Base-by-base conservation (phyloP, 1,139 yeast genomes). In the Candida albicans region DNA sequence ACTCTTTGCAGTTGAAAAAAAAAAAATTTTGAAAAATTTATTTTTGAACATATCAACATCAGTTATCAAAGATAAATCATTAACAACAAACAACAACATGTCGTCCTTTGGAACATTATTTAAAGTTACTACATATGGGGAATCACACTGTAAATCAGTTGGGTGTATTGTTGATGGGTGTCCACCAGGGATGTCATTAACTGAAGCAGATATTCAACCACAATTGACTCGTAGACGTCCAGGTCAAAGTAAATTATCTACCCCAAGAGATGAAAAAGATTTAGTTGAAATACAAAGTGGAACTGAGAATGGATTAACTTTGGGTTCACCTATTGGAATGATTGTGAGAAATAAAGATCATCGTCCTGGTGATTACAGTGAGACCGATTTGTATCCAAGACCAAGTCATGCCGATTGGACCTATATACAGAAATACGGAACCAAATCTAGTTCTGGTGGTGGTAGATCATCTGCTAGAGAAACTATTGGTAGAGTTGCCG, bases 121-220 rank as follows among this genome's bases (percentile, higher is more conserved):
- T 57, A 68, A 67, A 54, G 98, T 93, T 50, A 90, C 98, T 52
- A 93, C 98, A 26, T 93, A 89, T 73, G 99, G 99, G 52, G 99
- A 93, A 65, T 90, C 97, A 15, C 99, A 93, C 73, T 93, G 99
- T 72, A 86, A 82, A 60, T 88, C 96, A n/a, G 99, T 93, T 35
- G 99, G 99, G 27, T 93, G 99, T 70, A 93, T 93, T 50, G 97
- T 93, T 37, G 99, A 93, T 58, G 99, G 99, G 43, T 95, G 91
- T 40, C 99, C 99, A 38, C 98, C 99, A 28, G 96, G 96, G 27
- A 75, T 93, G 77, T 77, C 81, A 11, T 77, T 93, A 45, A 77
- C 87, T 14, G 98, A 89, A 65, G 82, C 70, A 9, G 99, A 93
- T 60, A 81, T 93, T 55, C 99, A 93, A 71, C 96, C 97, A 13